phyloP scores from a whole-genome alignment of 345 rosid genomes.

The Gossypium stocksii region DNA sequence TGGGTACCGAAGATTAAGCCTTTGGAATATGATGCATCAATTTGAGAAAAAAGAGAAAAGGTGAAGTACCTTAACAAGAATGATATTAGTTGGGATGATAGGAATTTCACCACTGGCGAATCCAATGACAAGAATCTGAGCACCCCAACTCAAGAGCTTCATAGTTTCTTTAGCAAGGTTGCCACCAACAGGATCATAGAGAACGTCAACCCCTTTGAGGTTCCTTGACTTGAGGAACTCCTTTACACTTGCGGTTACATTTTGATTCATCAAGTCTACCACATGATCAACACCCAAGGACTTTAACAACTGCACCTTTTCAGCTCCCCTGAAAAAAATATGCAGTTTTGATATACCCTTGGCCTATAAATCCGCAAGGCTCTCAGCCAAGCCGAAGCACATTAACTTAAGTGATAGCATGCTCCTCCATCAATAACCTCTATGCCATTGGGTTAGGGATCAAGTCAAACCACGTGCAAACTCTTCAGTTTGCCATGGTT shows the following conservation, averaged over 20 bases:
- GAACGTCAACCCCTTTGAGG: conserved; percentile 80
- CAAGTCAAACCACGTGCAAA: too few relatives aligned
- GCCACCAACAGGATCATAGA: conserved; percentile 93
- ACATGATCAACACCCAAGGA: conserved; percentile 83
- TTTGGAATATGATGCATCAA: too few relatives aligned
- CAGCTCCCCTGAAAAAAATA: conserved; percentile 46
- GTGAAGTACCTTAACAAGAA: conserved; percentile 74
- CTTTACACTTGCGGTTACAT: conserved; percentile 61
- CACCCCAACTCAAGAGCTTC: conserved; percentile 93
- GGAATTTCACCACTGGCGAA: conserved; percentile 93
- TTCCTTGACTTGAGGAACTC: conserved; percentile 49
- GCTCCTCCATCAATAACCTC: too few relatives aligned
- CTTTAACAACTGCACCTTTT: conserved; percentile 64
- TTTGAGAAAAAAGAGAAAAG: neutral
- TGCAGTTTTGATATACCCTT: too few relatives aligned
- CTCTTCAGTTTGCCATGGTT: too few relatives aligned
- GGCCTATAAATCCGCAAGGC: too few relatives aligned
- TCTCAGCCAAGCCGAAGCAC: too few relatives aligned
- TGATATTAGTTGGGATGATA: conserved; percentile 73
- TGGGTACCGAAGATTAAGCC: too few relatives aligned
- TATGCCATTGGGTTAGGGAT: too few relatives aligned
- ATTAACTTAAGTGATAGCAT: too few relatives aligned
- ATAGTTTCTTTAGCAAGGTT: conserved; percentile 62
- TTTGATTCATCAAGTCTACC: conserved; percentile 61
- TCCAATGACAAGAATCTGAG: conserved; percentile 82